Conservation (phyloP, 2,329 filamentous ascomycete genomes). For the Calonectria ilicicola region DNA sequence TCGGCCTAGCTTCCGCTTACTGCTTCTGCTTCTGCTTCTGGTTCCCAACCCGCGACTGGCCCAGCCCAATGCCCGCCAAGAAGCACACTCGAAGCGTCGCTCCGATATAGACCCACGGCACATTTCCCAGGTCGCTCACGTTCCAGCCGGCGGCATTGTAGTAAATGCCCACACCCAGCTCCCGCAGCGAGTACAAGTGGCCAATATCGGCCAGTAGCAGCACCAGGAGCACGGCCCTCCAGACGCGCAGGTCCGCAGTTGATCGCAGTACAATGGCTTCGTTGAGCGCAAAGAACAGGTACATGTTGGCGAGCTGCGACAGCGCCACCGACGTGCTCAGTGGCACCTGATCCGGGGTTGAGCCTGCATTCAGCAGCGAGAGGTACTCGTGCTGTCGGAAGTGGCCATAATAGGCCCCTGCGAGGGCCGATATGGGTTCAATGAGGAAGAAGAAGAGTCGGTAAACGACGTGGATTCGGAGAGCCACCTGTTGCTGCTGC, state of each 20-base stretch:
- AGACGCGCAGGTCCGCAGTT: constrained; percentile 76
- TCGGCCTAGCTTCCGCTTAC: background rate
- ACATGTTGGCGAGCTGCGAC: constrained; percentile 82
- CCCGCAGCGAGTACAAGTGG: constrained; percentile 75
- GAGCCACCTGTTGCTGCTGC: constrained; percentile 45
- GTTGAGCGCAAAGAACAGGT: constrained; percentile 81
- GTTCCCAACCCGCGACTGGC: constrained; percentile 38
- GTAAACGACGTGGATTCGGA: constrained; percentile 71
- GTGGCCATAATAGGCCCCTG: constrained; percentile 65
- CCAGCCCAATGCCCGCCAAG: constrained; percentile 66
- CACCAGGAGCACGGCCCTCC: constrained; percentile 74
- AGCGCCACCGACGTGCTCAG: constrained; percentile 74
- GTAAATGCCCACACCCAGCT: constrained; percentile 72
- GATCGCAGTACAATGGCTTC: constrained; percentile 81
- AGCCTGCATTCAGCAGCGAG: constrained; percentile 68
- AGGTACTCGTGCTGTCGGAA: constrained; percentile 70
- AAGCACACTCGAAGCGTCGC: constrained; percentile 71
- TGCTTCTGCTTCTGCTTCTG: constrained; percentile 43
- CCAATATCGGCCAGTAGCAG: constrained; percentile 82
- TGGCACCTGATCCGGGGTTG: constrained; percentile 60
- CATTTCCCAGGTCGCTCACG: constrained; percentile 75
- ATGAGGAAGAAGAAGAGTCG: constrained; percentile 80
- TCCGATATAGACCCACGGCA: constrained; percentile 77
- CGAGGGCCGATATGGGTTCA: constrained; percentile 69
- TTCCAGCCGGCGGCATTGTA: constrained; percentile 74